Conservation (phyloP, 2,329 filamentous ascomycete species). For the Beauveria caledonica region DNA sequence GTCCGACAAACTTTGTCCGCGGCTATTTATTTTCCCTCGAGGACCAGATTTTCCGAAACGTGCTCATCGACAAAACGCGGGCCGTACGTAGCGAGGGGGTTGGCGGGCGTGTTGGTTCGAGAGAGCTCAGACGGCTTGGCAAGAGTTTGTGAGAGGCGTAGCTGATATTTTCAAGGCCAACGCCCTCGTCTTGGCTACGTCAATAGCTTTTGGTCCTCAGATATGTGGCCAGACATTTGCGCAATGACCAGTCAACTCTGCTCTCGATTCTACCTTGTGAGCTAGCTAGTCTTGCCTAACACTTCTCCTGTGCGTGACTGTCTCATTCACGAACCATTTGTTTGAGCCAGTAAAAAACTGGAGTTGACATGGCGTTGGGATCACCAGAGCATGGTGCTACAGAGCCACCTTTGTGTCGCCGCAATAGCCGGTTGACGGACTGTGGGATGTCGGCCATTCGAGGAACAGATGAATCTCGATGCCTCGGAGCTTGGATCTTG, state of each 20-base stretch:
- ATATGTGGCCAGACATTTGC: background rate
- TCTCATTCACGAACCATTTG: background rate
- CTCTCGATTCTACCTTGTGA: background rate
- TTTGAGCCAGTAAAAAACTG: background rate
- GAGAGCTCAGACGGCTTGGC: background rate
- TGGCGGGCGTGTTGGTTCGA: background rate
- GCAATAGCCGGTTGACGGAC: background rate
- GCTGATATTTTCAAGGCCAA: background rate
- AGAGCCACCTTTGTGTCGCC: too few relatives aligned
- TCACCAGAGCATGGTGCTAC: background rate
- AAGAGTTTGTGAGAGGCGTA: too few relatives aligned
- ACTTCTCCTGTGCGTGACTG: too few relatives aligned
- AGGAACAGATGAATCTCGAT: background rate
- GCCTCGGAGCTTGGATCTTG: background rate
- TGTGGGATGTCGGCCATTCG: background rate
- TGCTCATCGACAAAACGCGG: background rate
- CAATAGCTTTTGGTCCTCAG: background rate
- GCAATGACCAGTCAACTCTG: background rate
- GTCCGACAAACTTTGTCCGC: background rate
- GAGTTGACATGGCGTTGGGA: background rate
- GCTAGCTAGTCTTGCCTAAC: background rate
- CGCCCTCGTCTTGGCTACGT: background rate
- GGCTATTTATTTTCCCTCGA: background rate
- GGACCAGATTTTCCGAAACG: background rate
- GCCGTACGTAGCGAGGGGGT: background rate